Evolutionary conservation across 73 alveolate species (phyloP).

Genomic region (Loxodes magnus): DNA sequence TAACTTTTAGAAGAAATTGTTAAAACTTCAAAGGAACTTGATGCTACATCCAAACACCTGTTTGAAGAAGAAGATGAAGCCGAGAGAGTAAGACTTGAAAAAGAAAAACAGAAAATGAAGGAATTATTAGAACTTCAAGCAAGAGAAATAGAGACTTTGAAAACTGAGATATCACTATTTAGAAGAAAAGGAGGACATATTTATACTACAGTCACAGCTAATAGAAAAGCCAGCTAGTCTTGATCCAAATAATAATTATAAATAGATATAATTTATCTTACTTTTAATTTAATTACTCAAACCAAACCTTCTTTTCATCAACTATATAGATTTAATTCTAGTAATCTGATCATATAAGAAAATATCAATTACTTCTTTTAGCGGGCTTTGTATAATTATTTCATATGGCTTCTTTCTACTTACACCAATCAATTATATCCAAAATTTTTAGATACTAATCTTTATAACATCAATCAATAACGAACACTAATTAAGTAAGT

Average conservation of each 20-base stretch:
- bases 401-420: no score
- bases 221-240: slow-evolving; percentile 38
- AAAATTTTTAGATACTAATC: no score
- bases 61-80: slow-evolving; percentile 71
- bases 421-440: no score
- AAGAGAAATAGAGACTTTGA: slow-evolving; percentile 60
- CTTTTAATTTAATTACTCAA: no score
- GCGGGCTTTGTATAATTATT: no score
- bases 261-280: no score
- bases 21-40: slow-evolving; percentile 54
- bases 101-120: slow-evolving; percentile 54
- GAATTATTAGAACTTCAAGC: slow-evolving; percentile 61
- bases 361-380: no score
- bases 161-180: slow-evolving; percentile 68
- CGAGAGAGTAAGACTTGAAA: slow-evolving; percentile 44
- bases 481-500: no score
- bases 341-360: no score
- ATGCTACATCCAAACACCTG: slow-evolving; percentile 56
- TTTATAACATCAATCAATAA: no score
- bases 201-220: slow-evolving; percentile 74
- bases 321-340: no score
- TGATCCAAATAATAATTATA: background rate
- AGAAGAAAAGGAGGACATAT: slow-evolving; percentile 87
- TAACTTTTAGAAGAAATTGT: slow-evolving; percentile 53
- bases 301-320: no score